Base-by-base conservation (phyloP, 1,284 basidiomycete species). In the Sanghuangporus sanghuang region DNA sequence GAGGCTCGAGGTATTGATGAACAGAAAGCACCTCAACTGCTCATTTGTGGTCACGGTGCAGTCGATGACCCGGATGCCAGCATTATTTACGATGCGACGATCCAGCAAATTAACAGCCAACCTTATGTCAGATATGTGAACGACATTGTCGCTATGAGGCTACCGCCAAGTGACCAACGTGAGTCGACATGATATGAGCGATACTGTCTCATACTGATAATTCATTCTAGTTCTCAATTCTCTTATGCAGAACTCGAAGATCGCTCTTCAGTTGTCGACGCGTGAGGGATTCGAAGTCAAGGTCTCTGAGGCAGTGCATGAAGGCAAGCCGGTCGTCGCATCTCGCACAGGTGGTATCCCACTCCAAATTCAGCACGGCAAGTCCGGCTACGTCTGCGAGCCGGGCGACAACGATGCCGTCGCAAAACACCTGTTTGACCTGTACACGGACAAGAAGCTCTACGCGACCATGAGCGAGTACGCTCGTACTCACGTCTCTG, bases 251-350 rank as follows among this genome's bases (percentile, higher is more conserved):
- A 92, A 90, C 71, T 79, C 87, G 54, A 84, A 86, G 73, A 85
- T 92, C 68, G 90, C 88, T 3, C 79, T 91, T 56, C 90, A 92
- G 73, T 84, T 92, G 60, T 90, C 87, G 60, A 85, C 85, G 61
- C 90, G 92, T 65, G 93, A 95, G 77, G 93, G 93, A 50, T 95
- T 95, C 76, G 93, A 95, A 71, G 91, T 95, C 74, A 95, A 95
- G 75, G 93, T 95, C 62, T 94, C 92, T 50, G 93, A 95, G 76
- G 92, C 90, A 18, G 81, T 95, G 59, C 90, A 95, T 74, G 85
- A 90, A 38, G 89, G 90, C 68, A 89, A 90, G 66, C 92, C 93
- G 35, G 82, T 94, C 68, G 83, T 95, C 70, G 90, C 90, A 14
- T 87, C 80, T 61, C 85, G 81, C 65, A 94, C 93, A 1, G 93